Conservation (phyloP, 2,329 filamentous ascomycete genomes). For the Ceratocystis destructans region DNA sequence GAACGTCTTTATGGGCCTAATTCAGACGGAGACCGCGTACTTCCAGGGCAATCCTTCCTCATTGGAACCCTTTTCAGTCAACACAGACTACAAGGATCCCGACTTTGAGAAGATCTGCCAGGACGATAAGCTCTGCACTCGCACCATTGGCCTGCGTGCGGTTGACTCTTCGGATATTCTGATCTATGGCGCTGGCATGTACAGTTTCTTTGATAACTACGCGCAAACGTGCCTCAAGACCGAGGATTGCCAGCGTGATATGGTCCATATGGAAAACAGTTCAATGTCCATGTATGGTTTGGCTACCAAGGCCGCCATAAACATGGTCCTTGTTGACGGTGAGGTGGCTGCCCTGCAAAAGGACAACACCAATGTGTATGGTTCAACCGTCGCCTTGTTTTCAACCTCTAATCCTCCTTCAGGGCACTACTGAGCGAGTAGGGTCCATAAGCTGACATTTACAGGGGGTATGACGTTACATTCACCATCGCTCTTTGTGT, state of each 20-base stretch:
- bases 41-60: slow-evolving; percentile 73
- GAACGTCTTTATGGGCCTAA: slow-evolving; percentile 67
- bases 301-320: slow-evolving; percentile 59
- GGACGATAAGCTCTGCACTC: slow-evolving; percentile 40
- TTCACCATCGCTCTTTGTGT: slow-evolving; percentile 13
- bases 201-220: slow-evolving; percentile 79
- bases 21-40: slow-evolving; percentile 84
- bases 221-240: slow-evolving; percentile 51
- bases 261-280: slow-evolving; percentile 57
- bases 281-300: slow-evolving; percentile 51
- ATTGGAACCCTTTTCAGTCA: slow-evolving; percentile 47
- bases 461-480: neutral
- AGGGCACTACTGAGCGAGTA: neutral
- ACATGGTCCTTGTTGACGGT: slow-evolving; percentile 56
- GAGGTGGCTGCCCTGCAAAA: slow-evolving; percentile 38
- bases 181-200: slow-evolving; percentile 61
- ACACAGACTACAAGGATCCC: slow-evolving; percentile 49
- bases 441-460: neutral
- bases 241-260: slow-evolving; percentile 63
- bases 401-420: slow-evolving; percentile 18
- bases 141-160: slow-evolving; percentile 64
- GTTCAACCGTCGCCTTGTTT: slow-evolving; percentile 46
- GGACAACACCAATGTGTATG: slow-evolving; percentile 54
- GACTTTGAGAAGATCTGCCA: slow-evolving; percentile 48
- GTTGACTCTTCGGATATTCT: slow-evolving; percentile 52